phyloP scores from a whole-genome alignment of 352 stramenopile genomes.

The Lagenidium giganteum region DNA sequence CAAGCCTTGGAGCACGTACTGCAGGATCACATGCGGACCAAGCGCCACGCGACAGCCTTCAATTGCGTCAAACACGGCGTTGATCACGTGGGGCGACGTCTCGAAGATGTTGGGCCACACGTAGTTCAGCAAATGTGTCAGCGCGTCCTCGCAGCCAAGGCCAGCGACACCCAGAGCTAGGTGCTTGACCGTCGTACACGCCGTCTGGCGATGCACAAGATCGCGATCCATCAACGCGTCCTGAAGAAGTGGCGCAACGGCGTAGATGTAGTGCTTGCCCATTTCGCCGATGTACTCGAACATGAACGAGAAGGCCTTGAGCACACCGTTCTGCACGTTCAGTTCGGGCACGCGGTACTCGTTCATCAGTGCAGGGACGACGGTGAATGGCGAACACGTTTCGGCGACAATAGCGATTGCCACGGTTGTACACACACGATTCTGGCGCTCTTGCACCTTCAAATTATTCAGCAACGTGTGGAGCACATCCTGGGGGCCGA shows the following conservation, averaged over 20 bases:
- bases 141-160: slow-evolving; percentile 97
- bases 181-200: slow-evolving; percentile 97
- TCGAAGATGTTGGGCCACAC: slow-evolving; percentile 99
- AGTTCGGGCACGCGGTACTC: slow-evolving; percentile 99
- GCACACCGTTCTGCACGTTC: slow-evolving; percentile 99
- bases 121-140: slow-evolving; percentile 98
- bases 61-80: slow-evolving; percentile 98
- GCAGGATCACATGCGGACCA: slow-evolving; percentile 94
- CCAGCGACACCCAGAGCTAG: slow-evolving; percentile 95
- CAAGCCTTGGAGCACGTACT: slow-evolving; percentile 97
- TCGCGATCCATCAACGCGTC: slow-evolving; percentile 99
- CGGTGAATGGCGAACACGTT: slow-evolving; percentile 98
- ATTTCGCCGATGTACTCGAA: slow-evolving; percentile 99
- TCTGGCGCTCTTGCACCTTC: slow-evolving; percentile 99
- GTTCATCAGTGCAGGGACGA: slow-evolving; percentile 99
- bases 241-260: slow-evolving; percentile 96
- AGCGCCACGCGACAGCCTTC: slow-evolving; percentile 96
- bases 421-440: slow-evolving; percentile 99
- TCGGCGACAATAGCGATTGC: slow-evolving; percentile 99
- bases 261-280: slow-evolving; percentile 99
- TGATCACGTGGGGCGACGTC: slow-evolving; percentile 98
- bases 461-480: slow-evolving; percentile 99
- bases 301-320: slow-evolving; percentile 99
- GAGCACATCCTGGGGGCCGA: slow-evolving; percentile 98
- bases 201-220: slow-evolving; percentile 98